Conservation (phyloP, 1,284 basidiomycete species). For the Ganoderma resinaceum region DNA sequence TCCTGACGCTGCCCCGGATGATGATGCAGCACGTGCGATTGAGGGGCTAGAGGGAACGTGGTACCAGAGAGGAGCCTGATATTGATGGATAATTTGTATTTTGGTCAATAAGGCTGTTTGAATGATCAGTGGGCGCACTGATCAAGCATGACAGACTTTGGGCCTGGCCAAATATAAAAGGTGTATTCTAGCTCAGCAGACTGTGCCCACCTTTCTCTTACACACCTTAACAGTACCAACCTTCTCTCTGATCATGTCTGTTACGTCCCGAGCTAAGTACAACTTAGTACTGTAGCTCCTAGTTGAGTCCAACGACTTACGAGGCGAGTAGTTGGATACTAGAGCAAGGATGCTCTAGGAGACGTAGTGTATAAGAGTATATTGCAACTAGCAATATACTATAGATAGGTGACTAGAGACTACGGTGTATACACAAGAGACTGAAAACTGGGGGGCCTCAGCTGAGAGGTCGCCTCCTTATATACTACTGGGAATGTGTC, state of each 20-base stretch:
- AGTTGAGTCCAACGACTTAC: no score
- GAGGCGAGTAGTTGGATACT: no score
- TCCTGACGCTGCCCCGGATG: not conserved
- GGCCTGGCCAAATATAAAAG: not conserved
- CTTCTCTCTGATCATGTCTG: not conserved
- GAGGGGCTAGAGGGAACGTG: not conserved
- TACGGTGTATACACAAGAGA: no score
- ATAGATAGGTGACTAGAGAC: no score
- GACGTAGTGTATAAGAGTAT: no score
- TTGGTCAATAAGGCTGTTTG: not conserved
- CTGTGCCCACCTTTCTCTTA: not conserved
- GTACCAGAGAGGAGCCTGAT: slow-evolving; percentile 5
- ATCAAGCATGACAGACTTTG: not conserved
- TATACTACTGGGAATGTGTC: no score
- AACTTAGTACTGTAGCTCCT: no score
- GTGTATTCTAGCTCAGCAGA: not conserved
- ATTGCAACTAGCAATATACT: no score
- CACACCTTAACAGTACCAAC: not conserved
- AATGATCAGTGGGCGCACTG: not conserved
- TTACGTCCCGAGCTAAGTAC: no score
- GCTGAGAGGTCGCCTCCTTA: no score
- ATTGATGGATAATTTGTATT: not conserved
- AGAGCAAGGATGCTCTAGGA: no score
- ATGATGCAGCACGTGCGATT: not conserved
- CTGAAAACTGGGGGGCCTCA: no score